These are phyloP conservation scores for Aspergillus kassunensis DNA, from an alignment of 495 filamentous ascomycete genomes.

Conservation along the genomic window DNA sequence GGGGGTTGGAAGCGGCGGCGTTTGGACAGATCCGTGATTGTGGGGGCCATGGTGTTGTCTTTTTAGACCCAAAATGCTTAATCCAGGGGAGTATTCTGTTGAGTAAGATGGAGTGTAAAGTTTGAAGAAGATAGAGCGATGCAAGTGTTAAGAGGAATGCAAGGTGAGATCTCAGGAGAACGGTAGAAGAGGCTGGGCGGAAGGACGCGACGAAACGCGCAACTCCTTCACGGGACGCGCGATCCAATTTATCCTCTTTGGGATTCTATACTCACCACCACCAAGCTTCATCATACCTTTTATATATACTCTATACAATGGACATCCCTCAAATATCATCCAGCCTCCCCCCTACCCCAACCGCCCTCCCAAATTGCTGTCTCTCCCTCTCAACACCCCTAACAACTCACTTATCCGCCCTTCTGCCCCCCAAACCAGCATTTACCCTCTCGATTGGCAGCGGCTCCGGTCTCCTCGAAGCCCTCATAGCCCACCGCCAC, in stretches of 20 bases:
- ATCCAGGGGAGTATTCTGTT: not conserved
- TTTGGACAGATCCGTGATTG: conserved; percentile 30
- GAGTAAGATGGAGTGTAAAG: not conserved
- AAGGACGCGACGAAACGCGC: conserved; percentile 19
- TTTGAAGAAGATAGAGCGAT: not conserved
- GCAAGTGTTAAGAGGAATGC: not conserved
- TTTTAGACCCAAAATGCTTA: not conserved
- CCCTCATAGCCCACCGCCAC: conserved; percentile 31
- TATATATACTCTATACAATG: conserved; percentile 18
- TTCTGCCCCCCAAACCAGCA: conserved; percentile 38
- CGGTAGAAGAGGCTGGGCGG: conserved; percentile 16
- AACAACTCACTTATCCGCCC: conserved; percentile 24
- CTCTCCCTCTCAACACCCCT: conserved; percentile 44
- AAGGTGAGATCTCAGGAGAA: conserved; percentile 12
- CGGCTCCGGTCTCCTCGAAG: conserved; percentile 52
- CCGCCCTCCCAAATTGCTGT: conserved; percentile 43
- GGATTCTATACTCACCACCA: conserved; percentile 6
- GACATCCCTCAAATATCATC: conserved; percentile 21
- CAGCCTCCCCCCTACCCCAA: conserved; percentile 21
- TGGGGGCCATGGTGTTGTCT: not conserved
- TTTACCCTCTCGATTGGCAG: conserved; percentile 51
- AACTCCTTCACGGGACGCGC: not conserved
- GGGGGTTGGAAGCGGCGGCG: conserved; percentile 45
- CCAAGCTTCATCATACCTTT: not conserved
- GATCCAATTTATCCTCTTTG: conserved; percentile 15